Percentiles rank a stretch among this genome's conserved stretches.
Conservation (phyloP, 2,329 filamentous ascomycete genomes). For the Aspergillus niger region DNA sequence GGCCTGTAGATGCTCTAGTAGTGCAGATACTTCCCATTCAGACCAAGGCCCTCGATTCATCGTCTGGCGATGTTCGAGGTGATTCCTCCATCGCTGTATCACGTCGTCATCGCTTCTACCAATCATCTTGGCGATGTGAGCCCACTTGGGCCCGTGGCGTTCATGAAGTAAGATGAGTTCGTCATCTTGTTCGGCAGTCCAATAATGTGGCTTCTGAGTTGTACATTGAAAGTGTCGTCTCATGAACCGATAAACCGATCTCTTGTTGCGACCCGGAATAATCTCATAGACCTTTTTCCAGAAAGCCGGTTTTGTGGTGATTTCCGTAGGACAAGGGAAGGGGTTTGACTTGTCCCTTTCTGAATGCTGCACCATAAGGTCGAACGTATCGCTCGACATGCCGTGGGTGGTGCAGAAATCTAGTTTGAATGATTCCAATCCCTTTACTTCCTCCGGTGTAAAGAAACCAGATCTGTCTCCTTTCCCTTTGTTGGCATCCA, state of each 20-base stretch:
- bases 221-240: conserved; percentile 45
- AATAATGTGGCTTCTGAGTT: conserved; percentile 39
- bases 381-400: conserved; percentile 27
- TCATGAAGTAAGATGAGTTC: conserved; percentile 39
- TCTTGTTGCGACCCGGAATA: conserved; percentile 39
- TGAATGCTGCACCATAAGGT: conserved; percentile 39
- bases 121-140: conserved; percentile 40
- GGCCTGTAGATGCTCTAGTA: conserved; percentile 32
- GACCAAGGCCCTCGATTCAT: conserved; percentile 42
- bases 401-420: conserved; percentile 36
- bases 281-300: conserved; percentile 38
- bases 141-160: conserved; percentile 39
- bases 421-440: conserved; percentile 36
- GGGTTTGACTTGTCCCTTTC: conserved; percentile 22
- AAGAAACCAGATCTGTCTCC: conserved; percentile 33
- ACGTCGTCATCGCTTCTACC: conserved; percentile 46
- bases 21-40: conserved; percentile 31
- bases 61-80: conserved; percentile 39
- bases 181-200: conserved; percentile 44
- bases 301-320: conserved; percentile 37
- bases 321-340: conserved; percentile 26
- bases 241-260: conserved; percentile 46
- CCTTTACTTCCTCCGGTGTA: conserved; percentile 31
- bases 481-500: conserved; percentile 17
- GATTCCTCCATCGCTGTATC: conserved; percentile 47